Percentiles rank a stretch among this genome's conserved stretches.
Conservation (phyloP, 2,329 filamentous ascomycete genomes). For the Alternaria sp. region DNA sequence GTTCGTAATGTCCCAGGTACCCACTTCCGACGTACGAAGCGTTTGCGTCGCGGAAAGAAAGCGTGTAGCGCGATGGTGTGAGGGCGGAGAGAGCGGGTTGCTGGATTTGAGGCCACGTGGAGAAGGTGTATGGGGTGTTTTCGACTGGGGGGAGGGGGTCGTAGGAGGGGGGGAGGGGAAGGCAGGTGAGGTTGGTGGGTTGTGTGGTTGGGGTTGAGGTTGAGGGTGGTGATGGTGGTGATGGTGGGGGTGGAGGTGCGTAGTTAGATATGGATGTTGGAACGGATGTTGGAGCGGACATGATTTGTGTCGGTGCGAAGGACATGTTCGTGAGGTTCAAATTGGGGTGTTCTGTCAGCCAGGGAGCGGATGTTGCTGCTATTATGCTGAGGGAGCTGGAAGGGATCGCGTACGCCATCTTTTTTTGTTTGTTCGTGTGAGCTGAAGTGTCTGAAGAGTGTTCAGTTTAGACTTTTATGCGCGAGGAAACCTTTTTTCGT, state of each 20-base stretch:
- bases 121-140: background rate
- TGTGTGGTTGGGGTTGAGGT: background rate
- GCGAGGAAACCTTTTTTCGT: background rate
- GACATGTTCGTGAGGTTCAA: background rate
- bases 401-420: background rate
- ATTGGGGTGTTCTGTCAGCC: background rate
- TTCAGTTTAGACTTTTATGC: background rate
- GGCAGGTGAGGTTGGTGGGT: background rate
- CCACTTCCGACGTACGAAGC: background rate
- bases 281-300: background rate
- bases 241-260: background rate
- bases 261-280: background rate
- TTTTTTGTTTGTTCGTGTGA: background rate
- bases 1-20: slow-evolving; percentile 6
- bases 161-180: background rate
- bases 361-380: background rate
- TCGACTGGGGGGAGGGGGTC: background rate
- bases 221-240: background rate
- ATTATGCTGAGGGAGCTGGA: background rate
- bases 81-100: background rate
- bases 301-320: background rate
- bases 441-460: background rate
- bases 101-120: background rate
- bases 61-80: background rate
- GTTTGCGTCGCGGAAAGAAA: background rate